These are phyloP conservation scores for Geotrichum candidum DNA, from an alignment of 1,139 yeast genomes.

Conservation along the genomic window DNA sequence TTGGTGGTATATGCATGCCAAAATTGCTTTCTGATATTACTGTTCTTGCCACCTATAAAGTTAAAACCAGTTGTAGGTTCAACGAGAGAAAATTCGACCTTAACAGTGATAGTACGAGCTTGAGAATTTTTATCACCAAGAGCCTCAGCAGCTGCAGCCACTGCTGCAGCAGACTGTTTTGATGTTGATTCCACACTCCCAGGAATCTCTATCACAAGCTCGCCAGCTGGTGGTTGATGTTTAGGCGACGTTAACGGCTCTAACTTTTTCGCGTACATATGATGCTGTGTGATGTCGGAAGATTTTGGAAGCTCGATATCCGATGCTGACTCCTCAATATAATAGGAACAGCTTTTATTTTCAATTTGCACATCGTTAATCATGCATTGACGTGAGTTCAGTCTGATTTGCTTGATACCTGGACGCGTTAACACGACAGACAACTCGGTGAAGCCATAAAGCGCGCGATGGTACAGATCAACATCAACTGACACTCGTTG, in stretches of 20 bases:
- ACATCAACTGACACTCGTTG: conserved; percentile 66
- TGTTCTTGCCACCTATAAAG: conserved; percentile 53
- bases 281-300: conserved; percentile 53
- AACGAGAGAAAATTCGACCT: conserved; percentile 57
- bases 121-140: conserved; percentile 16
- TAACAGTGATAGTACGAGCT: conserved; percentile 56
- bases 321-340: conserved; percentile 46
- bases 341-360: conserved; percentile 45
- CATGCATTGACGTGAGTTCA: conserved; percentile 72
- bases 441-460: conserved; percentile 77
- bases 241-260: conserved; percentile 40
- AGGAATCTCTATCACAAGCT: conserved; percentile 65
- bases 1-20: conserved; percentile 91
- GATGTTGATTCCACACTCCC: conserved; percentile 26
- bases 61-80: conserved; percentile 72
- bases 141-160: conserved; percentile 17
- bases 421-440: conserved; percentile 40
- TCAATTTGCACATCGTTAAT: conserved; percentile 63
- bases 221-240: conserved; percentile 50
- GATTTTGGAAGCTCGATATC: conserved; percentile 43
- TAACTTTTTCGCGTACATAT: conserved; percentile 56
- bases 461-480: conserved; percentile 47
- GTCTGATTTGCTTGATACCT: conserved; percentile 48
- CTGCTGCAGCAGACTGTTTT: conserved; percentile 32
- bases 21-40: conserved; percentile 35